Evolutionary conservation across 2,329 filamentous ascomycete species (phyloP).

Genomic region (Xylaria sp.): DNA sequence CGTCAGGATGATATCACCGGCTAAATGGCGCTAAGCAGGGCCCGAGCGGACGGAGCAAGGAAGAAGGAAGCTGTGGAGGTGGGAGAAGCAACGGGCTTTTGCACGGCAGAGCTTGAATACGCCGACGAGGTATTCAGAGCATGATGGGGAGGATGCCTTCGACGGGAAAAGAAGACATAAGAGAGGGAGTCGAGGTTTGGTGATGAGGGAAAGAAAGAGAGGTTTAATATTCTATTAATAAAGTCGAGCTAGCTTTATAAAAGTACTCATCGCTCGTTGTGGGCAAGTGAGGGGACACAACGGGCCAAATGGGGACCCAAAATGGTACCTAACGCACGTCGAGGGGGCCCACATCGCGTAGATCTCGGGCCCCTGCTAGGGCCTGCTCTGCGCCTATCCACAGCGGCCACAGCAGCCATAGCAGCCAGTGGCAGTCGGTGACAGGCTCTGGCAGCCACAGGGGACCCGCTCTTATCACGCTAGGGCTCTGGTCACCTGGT

Average conservation of each 20-base stretch:
- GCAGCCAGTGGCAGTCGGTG: background rate
- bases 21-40: constrained; percentile 6
- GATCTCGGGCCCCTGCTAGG: background rate
- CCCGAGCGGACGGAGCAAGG: background rate
- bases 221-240: background rate
- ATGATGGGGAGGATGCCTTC: background rate
- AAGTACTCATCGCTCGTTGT: background rate
- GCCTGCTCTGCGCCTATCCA: background rate
- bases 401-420: background rate
- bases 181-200: background rate
- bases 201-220: background rate
- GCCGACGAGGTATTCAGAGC: too few relatives aligned
- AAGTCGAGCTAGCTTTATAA: background rate
- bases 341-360: background rate
- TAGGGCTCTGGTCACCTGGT: background rate
- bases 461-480: background rate
- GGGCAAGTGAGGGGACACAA: background rate
- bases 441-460: background rate
- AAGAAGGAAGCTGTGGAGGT: too few relatives aligned
- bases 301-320: background rate
- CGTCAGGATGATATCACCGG: background rate
- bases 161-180: background rate
- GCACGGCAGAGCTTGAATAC: too few relatives aligned
- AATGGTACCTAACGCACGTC: background rate
- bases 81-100: too few relatives aligned